phyloP scores from a whole-genome alignment of 1,284 basidiomycete species.

The Cryptococcus depauperatus region DNA sequence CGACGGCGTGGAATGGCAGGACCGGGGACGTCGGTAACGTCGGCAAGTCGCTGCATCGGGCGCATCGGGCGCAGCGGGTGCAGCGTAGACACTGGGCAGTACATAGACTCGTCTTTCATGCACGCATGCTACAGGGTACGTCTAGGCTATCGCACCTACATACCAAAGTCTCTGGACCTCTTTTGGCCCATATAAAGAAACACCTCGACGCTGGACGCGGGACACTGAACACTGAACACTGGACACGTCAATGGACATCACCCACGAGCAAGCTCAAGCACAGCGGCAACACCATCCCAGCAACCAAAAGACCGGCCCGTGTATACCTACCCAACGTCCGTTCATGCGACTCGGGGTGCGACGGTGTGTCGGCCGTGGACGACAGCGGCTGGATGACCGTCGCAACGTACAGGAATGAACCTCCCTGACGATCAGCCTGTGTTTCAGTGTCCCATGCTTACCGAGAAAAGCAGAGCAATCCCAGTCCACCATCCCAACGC shows the following conservation, averaged over 20 bases:
- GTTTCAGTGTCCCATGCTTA: slow-evolving; percentile 17
- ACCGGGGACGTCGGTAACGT: neutral
- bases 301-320: slow-evolving; percentile 53
- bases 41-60: too few relatives aligned
- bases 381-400: slow-evolving; percentile 69
- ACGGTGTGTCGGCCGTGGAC: slow-evolving; percentile 29
- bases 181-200: too few relatives aligned
- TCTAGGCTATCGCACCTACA: neutral
- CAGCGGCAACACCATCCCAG: slow-evolving; percentile 66
- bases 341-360: slow-evolving; percentile 44
- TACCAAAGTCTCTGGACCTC: too few relatives aligned
- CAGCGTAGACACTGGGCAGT: too few relatives aligned
- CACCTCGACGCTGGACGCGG: too few relatives aligned
- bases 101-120: too few relatives aligned
- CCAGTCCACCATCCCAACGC: slow-evolving; percentile 56
- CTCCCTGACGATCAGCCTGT: slow-evolving; percentile 57
- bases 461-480: slow-evolving; percentile 43
- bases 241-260: slow-evolving; percentile 43
- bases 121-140: too few relatives aligned
- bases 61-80: too few relatives aligned
- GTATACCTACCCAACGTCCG: slow-evolving; percentile 46
- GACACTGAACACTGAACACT: too few relatives aligned
- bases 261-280: slow-evolving; percentile 50
- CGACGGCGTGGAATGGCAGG: slow-evolving; percentile 9
- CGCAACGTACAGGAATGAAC: slow-evolving; percentile 89